phyloP scores from a whole-genome alignment of 306 rosid species.

The Malus sylvestris region DNA sequence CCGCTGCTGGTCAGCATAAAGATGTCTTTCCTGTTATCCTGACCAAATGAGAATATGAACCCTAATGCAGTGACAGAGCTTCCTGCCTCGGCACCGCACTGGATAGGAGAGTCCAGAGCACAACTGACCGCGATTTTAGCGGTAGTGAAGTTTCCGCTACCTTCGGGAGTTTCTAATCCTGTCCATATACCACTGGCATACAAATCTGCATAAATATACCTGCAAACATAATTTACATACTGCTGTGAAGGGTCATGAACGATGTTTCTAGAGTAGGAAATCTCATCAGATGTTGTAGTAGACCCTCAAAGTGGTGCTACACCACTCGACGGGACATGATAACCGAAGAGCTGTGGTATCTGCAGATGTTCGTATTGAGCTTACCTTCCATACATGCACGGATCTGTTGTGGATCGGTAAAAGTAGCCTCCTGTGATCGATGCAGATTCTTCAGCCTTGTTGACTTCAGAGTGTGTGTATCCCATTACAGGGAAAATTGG shows the following conservation, averaged over 20 bases:
- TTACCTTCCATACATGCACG: conserved; percentile 34
- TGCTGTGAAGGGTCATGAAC: not conserved
- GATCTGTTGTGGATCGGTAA: conserved; percentile 28
- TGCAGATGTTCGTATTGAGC: too few relatives aligned
- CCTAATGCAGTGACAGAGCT: conserved; percentile 25
- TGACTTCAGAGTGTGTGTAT: conserved; percentile 29
- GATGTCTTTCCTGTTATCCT: conserved; percentile 30
- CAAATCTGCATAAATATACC: conserved; percentile 36
- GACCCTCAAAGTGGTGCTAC: too few relatives aligned
- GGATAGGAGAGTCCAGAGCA: conserved; percentile 31
- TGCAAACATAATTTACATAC: not conserved
- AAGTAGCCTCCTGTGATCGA: conserved; percentile 33
- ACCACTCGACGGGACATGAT: too few relatives aligned
- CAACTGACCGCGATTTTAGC: conserved; percentile 6
- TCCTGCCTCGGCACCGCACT: conserved; percentile 14
- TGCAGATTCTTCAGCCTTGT: conserved; percentile 20
- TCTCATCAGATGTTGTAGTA: too few relatives aligned
- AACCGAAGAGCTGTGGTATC: too few relatives aligned
- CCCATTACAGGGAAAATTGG: conserved; percentile 32
- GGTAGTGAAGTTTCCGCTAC: conserved; percentile 28
- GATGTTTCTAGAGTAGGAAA: too few relatives aligned
- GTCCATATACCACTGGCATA: conserved; percentile 22
- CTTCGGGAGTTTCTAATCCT: conserved; percentile 26
- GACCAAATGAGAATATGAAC: conserved; percentile 26
- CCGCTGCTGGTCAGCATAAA: conserved; percentile 24